Evolutionary conservation across 768 basidiomycete species (phyloP).

Genomic region (Amanita rubescens): DNA sequence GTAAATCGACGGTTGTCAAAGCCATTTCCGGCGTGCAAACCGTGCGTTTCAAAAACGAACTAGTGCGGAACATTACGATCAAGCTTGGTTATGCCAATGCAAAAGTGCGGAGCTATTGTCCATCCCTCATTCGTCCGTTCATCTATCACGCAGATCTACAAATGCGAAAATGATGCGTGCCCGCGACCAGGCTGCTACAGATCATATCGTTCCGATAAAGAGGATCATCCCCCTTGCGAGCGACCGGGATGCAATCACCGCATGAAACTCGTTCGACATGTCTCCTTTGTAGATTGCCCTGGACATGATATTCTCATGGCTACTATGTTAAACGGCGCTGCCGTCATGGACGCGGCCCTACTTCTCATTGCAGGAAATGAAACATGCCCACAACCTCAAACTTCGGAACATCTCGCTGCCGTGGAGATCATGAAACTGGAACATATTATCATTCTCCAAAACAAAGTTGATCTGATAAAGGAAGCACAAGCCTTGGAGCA

Average conservation of each 20-base stretch:
- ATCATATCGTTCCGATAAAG: constrained; percentile 91
- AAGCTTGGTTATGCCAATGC: constrained; percentile 99
- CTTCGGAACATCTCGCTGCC: constrained; percentile 95
- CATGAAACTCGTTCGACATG: constrained; percentile 92
- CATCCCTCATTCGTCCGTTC: constrained; percentile 11
- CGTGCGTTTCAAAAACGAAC: constrained; percentile 98
- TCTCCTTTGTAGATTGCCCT: constrained; percentile 97
- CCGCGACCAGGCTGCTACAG: constrained; percentile 92
- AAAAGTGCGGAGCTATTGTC: constrained; percentile 53
- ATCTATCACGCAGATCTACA: constrained; percentile 69
- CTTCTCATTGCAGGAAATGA: constrained; percentile 97
- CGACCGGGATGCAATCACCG: constrained; percentile 83
- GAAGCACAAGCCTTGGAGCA: constrained; percentile 93
- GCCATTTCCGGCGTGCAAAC: constrained; percentile 99
- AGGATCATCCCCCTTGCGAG: constrained; percentile 90
- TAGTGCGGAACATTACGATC: constrained; percentile 98
- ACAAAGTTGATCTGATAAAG: constrained; percentile 98
- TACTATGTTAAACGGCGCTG: constrained; percentile 99
- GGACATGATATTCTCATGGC: constrained; percentile 99
- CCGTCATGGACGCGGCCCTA: constrained; percentile 98
- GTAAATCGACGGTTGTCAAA: constrained; percentile 94
- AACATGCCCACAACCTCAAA: constrained; percentile 98
- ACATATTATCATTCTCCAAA: constrained; percentile 96
- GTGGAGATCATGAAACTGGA: constrained; percentile 99
- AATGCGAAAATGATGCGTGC: constrained; percentile 91